Percentiles rank a stretch among this genome's conserved stretches.
These are phyloP conservation scores for Phanerodontia chrysosporium DNA, from an alignment of 768 basidiomycete species.

Conservation along the genomic window DNA sequence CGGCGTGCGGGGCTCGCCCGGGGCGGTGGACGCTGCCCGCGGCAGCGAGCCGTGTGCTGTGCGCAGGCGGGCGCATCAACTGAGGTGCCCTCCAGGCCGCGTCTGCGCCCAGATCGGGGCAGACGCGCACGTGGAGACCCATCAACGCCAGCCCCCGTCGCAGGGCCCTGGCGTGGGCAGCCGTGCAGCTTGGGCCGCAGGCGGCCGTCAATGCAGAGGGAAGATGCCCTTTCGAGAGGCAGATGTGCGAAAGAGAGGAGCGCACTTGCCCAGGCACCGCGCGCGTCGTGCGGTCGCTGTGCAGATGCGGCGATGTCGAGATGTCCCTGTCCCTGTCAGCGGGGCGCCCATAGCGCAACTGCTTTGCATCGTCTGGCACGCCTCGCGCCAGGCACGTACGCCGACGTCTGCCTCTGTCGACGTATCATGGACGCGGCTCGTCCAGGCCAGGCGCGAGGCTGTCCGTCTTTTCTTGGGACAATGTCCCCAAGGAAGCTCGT, in stretches of 20 bases:
- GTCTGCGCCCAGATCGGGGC: not conserved
- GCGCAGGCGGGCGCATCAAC: not conserved
- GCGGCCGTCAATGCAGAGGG: not conserved
- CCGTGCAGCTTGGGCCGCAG: slow-evolving; percentile 1
- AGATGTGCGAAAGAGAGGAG: no score
- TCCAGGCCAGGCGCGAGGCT: no score
- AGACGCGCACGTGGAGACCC: not conserved
- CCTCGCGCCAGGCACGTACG: no score
- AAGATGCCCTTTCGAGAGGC: no score
- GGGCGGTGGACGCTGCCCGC: not conserved
- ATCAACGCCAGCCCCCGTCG: not conserved
- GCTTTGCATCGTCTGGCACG: no score
- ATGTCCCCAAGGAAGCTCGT: no score
- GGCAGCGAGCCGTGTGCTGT: slow-evolving; percentile 2
- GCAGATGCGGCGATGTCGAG: not conserved
- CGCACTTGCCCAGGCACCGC: no score
- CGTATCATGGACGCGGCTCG: no score
- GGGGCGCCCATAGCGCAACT: no score
- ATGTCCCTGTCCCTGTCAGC: not conserved
- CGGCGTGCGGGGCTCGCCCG: no score
- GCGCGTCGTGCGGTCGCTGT: not conserved
- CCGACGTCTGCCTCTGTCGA: no score
- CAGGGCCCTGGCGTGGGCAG: not conserved
- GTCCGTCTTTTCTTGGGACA: no score
- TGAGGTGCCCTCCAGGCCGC: not conserved